phyloP scores from a whole-genome alignment of 305 asterid species.

The Ajuga reptans region DNA sequence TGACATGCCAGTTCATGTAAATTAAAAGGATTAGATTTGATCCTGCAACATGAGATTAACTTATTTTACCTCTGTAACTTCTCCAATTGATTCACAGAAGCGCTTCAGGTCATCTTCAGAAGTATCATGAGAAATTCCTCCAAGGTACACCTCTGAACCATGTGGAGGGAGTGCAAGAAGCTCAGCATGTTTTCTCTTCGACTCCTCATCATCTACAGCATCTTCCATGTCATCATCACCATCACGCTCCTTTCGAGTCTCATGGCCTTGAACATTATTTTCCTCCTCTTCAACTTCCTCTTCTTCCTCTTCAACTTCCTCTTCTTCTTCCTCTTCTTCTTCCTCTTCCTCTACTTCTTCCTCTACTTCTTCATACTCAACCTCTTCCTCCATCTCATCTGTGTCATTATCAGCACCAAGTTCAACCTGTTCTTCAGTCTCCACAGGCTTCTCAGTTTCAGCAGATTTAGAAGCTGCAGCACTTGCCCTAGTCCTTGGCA shows the following conservation, averaged over 20 bases:
- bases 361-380: conserved; percentile 84
- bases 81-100: conserved; percentile 71
- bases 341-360: conserved; percentile 69
- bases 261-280: conserved; percentile 22
- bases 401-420: conserved; percentile 50
- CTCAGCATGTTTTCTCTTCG: conserved; percentile 51
- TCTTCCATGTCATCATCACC: conserved; percentile 48
- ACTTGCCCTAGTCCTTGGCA: conserved; percentile 76
- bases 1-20: conserved; percentile 19
- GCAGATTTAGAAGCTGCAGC: conserved; percentile 43
- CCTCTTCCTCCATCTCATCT: conserved; percentile 69
- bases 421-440: conserved; percentile 67
- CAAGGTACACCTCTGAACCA: conserved; percentile 90
- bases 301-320: conserved; percentile 48
- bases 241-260: conserved; percentile 30
- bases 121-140: conserved; percentile 65
- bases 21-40: conserved; percentile 13
- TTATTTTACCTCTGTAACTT: conserved; percentile 71
- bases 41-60: background rate
- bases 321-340: conserved; percentile 54
- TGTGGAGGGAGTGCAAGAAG: conserved; percentile 94
- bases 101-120: conserved; percentile 67
- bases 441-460: conserved; percentile 55
- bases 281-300: conserved; percentile 60
- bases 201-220: conserved; percentile 39